These are phyloP conservation scores for Diplosphaera chodatii DNA, from an alignment of 139 green algal genomes.

Conservation along the genomic window DNA sequence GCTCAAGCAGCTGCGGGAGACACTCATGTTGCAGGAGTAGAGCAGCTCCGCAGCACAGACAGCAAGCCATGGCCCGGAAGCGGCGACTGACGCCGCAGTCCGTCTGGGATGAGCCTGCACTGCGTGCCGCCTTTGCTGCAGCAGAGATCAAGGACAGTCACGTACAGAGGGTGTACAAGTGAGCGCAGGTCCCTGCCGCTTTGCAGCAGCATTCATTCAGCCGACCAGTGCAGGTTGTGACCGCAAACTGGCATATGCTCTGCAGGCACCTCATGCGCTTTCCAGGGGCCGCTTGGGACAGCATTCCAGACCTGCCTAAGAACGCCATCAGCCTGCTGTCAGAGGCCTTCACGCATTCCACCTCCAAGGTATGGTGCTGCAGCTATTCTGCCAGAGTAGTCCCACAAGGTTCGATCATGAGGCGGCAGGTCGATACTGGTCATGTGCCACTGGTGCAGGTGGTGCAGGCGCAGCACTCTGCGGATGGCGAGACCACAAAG, in stretches of 20 bases:
- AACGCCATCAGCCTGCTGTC: conserved; percentile 45
- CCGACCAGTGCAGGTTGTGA: too few species aligned
- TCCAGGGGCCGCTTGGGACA: conserved; percentile 37
- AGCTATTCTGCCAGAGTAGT: too few species aligned
- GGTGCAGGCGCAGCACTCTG: conserved; percentile 35
- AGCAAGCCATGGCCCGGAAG: conserved; percentile 30
- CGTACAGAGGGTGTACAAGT: conserved; percentile 55
- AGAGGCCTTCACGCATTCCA: conserved; percentile 45
- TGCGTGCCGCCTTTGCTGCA: conserved; percentile 46
- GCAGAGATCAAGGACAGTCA: conserved; percentile 50
- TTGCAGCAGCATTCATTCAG: too few species aligned
- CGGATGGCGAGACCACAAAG: conserved; percentile 73
- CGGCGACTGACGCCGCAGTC: conserved; percentile 26
- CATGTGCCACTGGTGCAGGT: too few species aligned
- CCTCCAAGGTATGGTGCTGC: conserved; percentile 11
- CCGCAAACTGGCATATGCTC: too few species aligned
- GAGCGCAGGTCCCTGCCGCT: too few species aligned
- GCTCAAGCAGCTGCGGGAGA: conserved; percentile 38
- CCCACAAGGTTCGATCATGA: too few species aligned
- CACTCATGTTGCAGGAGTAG: conserved; percentile 15
- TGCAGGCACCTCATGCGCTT: conserved; percentile 57
- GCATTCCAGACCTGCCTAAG: conserved; percentile 68
- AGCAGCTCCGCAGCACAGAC: too few species aligned
- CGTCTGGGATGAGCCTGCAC: conserved; percentile 47
- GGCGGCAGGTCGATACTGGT: too few species aligned